Percentiles rank a stretch among this genome's conserved stretches.
These are phyloP conservation scores for Trichoderma hamatum DNA, from an alignment of 2,329 filamentous ascomycete species.

Conservation along the genomic window DNA sequence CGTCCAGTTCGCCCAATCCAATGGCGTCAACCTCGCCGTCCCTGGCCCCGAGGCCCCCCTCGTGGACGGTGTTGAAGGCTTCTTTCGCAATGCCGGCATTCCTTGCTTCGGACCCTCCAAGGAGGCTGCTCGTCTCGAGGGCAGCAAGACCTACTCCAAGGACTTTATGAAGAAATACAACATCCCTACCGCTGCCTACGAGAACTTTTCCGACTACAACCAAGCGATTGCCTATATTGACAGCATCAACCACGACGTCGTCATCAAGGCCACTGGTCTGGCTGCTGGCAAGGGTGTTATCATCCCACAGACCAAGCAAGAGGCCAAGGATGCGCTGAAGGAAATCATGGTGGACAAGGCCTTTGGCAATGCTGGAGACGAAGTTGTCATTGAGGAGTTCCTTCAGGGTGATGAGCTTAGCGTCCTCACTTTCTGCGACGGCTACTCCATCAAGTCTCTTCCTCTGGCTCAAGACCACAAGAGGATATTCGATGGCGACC, in stretches of 20 bases:
- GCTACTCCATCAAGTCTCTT: constrained; percentile 78
- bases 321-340: constrained; percentile 79
- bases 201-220: constrained; percentile 81
- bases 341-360: constrained; percentile 89
- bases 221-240: constrained; percentile 75
- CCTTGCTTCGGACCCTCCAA: constrained; percentile 84
- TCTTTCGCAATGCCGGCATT: constrained; percentile 75
- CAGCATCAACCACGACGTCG: constrained; percentile 69
- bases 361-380: constrained; percentile 83
- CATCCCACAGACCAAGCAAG: constrained; percentile 77
- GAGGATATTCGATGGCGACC: constrained; percentile 86
- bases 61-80: constrained; percentile 84
- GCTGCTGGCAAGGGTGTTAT: constrained; percentile 96
- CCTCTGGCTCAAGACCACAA: constrained; percentile 97
- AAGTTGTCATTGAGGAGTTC: constrained; percentile 95
- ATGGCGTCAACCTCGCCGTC: constrained; percentile 79
- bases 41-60: constrained; percentile 93
- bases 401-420: constrained; percentile 89
- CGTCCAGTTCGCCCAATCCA: constrained; percentile 72
- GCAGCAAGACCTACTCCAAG: constrained; percentile 95
- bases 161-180: constrained; percentile 93
- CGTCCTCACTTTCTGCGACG: constrained; percentile 89
- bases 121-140: constrained; percentile 86
- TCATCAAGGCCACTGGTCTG: constrained; percentile 92
- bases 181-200: constrained; percentile 89